Base-by-base conservation (phyloP, 805 yeast species). In the Starmerella apis region DNA sequence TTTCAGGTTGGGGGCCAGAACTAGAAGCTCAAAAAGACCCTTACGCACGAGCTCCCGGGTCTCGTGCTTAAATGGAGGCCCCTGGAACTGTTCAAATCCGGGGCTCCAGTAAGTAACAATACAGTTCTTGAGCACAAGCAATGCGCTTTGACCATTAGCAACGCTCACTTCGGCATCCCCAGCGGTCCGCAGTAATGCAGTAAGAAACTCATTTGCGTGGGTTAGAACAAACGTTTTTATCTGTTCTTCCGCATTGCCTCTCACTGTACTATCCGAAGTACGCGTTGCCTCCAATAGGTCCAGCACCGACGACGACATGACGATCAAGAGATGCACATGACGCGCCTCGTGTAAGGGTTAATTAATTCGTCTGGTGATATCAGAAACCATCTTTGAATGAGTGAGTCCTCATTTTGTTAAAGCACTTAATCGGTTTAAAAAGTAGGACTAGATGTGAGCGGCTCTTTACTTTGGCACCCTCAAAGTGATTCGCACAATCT, bases 91-190 rank as follows among this genome's bases (percentile, higher is more conserved):
- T 48, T 76, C 80, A 63, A 87, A 86, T 0, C 84, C 94, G 7
- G 87, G 76, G 14, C 87, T 78, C 97, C 97, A 88, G 59, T 75
- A 78, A 57, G 72, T 68, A 0, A 87, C 83, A 1, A 85, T 81
- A 16, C 81, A 63, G 48, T 83, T 71, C 59, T 83, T 81, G 56
- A 85, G 63, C 53, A 83, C 79, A 30, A 86, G 66, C 35, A 87
- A 24, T 11, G 59, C 58, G 39, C 55, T 49, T 32, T 64, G 14
- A 83, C 74, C 38, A 83, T 71, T 63, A 83, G 94, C 57, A 22
- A 54, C 49, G 24, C 47, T 53, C n/a, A 47, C 24, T 3, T 45
- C 31, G 8, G 51, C 42, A 31, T 48, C 42, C 6, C 33, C 49
- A 4, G 57, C 54, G 6, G 49, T 24, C 10, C 32, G 24, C 11